phyloP scores from a whole-genome alignment of 768 basidiomycete species.

The Mrakia blollopis region DNA sequence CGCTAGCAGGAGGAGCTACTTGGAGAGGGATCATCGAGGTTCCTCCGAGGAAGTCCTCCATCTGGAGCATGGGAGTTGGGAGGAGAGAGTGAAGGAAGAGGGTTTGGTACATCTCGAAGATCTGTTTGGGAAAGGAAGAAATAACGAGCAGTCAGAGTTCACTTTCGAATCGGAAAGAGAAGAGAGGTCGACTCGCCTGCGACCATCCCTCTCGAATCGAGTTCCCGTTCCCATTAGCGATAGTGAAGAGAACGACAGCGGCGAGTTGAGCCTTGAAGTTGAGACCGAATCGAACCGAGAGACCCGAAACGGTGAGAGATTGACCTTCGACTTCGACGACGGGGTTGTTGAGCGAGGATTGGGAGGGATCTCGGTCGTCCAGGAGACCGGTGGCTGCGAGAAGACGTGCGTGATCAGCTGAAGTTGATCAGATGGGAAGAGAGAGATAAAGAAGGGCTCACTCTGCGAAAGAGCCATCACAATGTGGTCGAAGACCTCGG shows the following conservation, averaged over 20 bases:
- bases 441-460: neutral
- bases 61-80: conserved; percentile 83
- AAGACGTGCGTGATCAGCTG: neutral
- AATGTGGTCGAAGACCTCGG: conserved; percentile 95
- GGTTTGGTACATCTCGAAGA: conserved; percentile 98
- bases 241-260: conserved; percentile 94
- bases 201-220: conserved; percentile 93
- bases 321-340: conserved; percentile 85
- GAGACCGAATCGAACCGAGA: conserved; percentile 89
- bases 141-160: neutral
- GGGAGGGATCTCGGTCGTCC: conserved; percentile 54
- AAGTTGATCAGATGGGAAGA: neutral
- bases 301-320: conserved; percentile 77
- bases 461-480: conserved; percentile 72
- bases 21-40: conserved; percentile 85
- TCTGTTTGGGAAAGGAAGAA: conserved; percentile 49
- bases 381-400: conserved; percentile 69
- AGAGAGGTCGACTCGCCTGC: conserved; percentile 50
- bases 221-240: conserved; percentile 92
- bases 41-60: conserved; percentile 98
- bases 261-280: conserved; percentile 94
- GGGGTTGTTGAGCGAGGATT: conserved; percentile 68
- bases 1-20: conserved; percentile 59
- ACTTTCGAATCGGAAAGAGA: conserved; percentile 33
- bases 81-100: conserved; percentile 89